A percentile compares a stretch with the other conserved stretches of the same genome.
Conservation (phyloP, 1,284 basidiomycete species). For the Ustilago crameri region DNA sequence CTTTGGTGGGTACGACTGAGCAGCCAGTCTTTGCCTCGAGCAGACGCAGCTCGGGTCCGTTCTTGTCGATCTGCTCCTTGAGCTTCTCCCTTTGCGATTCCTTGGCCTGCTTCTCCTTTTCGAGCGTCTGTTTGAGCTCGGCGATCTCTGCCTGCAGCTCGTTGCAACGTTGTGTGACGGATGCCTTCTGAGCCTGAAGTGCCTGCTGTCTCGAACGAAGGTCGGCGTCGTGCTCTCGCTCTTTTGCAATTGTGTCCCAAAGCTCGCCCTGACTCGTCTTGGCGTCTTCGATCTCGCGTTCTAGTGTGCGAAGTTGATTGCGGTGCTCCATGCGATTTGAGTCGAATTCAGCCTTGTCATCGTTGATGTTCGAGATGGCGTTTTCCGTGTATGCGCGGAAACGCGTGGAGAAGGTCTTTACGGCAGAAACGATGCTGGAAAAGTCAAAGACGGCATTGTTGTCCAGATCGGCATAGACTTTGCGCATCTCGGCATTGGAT, state of each 20-base stretch:
- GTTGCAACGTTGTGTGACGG: conserved; percentile 50
- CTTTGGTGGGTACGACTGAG: conserved; percentile 44
- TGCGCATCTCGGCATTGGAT: conserved; percentile 49
- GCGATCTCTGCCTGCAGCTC: conserved; percentile 53
- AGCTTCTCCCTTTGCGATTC: conserved; percentile 41
- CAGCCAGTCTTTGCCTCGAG: conserved; percentile 54
- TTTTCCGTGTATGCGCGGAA: conserved; percentile 56
- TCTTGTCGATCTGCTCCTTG: conserved; percentile 51
- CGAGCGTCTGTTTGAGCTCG: conserved; percentile 49
- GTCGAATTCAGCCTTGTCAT: conserved; percentile 53
- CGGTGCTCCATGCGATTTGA: conserved; percentile 48
- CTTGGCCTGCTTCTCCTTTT: conserved; percentile 48
- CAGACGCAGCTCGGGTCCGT: conserved; percentile 55
- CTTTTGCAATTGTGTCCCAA: conserved; percentile 59
- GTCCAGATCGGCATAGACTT: conserved; percentile 44
- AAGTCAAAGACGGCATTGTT: conserved; percentile 58
- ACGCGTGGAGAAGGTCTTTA: conserved; percentile 47
- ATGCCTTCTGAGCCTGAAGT: conserved; percentile 51
- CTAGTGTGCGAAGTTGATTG: conserved; percentile 46
- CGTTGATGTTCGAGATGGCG: conserved; percentile 54
- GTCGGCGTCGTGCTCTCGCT: conserved; percentile 52
- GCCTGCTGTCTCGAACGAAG: conserved; percentile 50
- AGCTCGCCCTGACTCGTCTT: conserved; percentile 54
- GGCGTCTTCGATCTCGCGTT: conserved; percentile 54
- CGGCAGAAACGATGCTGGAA: conserved; percentile 44